These are phyloP conservation scores for Apiotrichum porosum DNA, from an alignment of 1,284 basidiomycete species.

Conservation along the genomic window DNA sequence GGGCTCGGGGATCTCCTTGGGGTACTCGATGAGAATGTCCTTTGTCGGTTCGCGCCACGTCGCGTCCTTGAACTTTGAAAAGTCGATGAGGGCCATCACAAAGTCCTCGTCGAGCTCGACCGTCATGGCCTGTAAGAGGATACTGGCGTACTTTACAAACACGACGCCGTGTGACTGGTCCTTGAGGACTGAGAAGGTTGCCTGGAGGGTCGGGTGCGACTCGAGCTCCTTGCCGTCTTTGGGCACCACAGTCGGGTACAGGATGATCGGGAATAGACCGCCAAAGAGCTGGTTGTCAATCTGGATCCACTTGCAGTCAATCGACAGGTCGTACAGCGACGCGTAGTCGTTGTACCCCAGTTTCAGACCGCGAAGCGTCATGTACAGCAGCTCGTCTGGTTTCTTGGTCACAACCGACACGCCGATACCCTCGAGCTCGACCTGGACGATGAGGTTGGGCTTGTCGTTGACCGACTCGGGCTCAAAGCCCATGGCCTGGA, in stretches of 20 bases:
- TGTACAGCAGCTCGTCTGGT: slow-evolving; percentile 85
- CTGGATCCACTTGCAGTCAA: slow-evolving; percentile 87
- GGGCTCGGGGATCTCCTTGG: slow-evolving; percentile 76
- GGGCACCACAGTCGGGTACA: slow-evolving; percentile 88
- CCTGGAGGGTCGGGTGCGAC: slow-evolving; percentile 87
- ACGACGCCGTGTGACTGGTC: slow-evolving; percentile 93
- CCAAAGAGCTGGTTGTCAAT: slow-evolving; percentile 98
- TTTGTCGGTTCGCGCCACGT: slow-evolving; percentile 73
- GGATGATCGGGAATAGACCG: slow-evolving; percentile 87
- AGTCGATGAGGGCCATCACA: slow-evolving; percentile 84
- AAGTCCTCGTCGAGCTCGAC: slow-evolving; percentile 97
- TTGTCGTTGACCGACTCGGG: slow-evolving; percentile 69
- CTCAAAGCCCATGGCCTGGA: slow-evolving; percentile 62
- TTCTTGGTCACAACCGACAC: slow-evolving; percentile 85
- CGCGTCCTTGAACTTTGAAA: slow-evolving; percentile 84
- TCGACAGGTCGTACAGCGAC: slow-evolving; percentile 71
- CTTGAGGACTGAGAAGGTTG: slow-evolving; percentile 82
- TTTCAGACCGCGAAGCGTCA: slow-evolving; percentile 72
- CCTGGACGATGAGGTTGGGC: slow-evolving; percentile 62
- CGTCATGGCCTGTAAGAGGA: slow-evolving; percentile 89
- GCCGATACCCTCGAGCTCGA: slow-evolving; percentile 88
- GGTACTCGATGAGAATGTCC: slow-evolving; percentile 75
- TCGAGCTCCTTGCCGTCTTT: slow-evolving; percentile 74
- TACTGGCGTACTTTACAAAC: slow-evolving; percentile 95
- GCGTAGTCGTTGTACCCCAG: slow-evolving; percentile 82